Percentiles rank a stretch among this genome's conserved stretches.
These are phyloP conservation scores for Dothidotthia symphoricarpi DNA, from an alignment of 2,329 filamentous ascomycete species.

Conservation along the genomic window DNA sequence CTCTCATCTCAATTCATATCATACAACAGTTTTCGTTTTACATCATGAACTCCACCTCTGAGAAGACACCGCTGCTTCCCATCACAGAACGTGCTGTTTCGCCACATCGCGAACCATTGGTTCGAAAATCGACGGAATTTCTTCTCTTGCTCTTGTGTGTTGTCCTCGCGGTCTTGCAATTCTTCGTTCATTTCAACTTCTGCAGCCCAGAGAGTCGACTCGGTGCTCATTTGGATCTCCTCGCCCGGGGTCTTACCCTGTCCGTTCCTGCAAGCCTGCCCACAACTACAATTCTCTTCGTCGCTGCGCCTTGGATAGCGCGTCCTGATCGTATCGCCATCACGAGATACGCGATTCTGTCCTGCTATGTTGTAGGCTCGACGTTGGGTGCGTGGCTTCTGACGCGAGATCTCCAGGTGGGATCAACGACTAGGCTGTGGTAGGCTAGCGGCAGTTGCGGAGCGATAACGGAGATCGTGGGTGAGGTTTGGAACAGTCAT, in stretches of 20 bases:
- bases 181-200: slow-evolving; percentile 17
- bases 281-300: slow-evolving; percentile 19
- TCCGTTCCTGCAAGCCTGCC: slow-evolving; percentile 23
- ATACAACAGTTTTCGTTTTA: not conserved
- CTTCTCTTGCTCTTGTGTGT: slow-evolving; percentile 6
- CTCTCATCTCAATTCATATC: too few relatives aligned
- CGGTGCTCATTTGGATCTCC: slow-evolving; percentile 8
- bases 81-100: not conserved
- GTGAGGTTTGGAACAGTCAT: slow-evolving; percentile 3
- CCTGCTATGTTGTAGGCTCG: slow-evolving; percentile 25
- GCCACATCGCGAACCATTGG: slow-evolving; percentile 1
- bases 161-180: slow-evolving; percentile 13
- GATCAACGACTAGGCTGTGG: slow-evolving; percentile 7
- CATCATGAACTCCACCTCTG: slow-evolving; percentile 1
- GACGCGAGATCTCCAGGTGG: slow-evolving; percentile 3
- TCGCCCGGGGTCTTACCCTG: slow-evolving; percentile 19
- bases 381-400: slow-evolving; percentile 20
- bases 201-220: slow-evolving; percentile 5
- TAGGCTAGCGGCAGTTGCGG: slow-evolving; percentile 5
- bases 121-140: slow-evolving; percentile 2
- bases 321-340: slow-evolving; percentile 14
- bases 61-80: slow-evolving; percentile 9
- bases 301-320: slow-evolving; percentile 20
- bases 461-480: slow-evolving; percentile 21
- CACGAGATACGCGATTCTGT: slow-evolving; percentile 19